These are phyloP conservation scores for Dioscorea dumetorum DNA, from an alignment of 106 monocot species.

Conservation along the genomic window DNA sequence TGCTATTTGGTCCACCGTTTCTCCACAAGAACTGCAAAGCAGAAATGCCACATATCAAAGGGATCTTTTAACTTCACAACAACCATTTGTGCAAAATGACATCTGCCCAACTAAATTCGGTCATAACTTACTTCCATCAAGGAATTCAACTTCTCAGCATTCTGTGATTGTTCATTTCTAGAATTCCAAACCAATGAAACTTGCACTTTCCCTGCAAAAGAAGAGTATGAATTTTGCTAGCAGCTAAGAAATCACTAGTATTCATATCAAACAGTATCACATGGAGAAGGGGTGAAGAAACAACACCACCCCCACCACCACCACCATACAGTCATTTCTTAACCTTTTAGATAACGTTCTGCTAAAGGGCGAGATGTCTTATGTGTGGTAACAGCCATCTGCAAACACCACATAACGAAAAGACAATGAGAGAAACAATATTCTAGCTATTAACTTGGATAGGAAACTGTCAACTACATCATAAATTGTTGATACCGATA, in stretches of 20 bases:
- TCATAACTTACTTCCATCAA: constrained; percentile 61
- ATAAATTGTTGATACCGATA: no score
- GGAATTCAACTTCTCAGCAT: constrained; percentile 61
- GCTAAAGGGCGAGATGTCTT: constrained; percentile 71
- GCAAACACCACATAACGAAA: constrained; percentile 6
- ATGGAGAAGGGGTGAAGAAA: not conserved
- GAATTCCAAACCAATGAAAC: constrained; percentile 97
- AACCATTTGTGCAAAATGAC: no score
- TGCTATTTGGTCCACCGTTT: constrained; percentile 57
- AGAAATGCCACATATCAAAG: no score
- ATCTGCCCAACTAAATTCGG: not conserved
- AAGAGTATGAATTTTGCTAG: not conserved
- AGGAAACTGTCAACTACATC: no score
- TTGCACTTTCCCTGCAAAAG: constrained; percentile 75
- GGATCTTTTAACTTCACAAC: no score
- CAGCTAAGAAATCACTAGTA: not conserved
- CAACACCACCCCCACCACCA: not conserved
- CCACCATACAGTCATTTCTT: constrained; percentile 3
- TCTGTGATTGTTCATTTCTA: constrained; percentile 62
- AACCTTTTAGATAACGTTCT: constrained; percentile 73
- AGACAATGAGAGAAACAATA: not conserved
- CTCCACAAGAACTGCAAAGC: constrained; percentile 77
- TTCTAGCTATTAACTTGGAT: no score
- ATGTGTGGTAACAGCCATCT: constrained; percentile 95
- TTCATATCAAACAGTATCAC: not conserved